phyloP scores from a whole-genome alignment of 768 basidiomycete genomes.

The Strobilomyces dryophilus region DNA sequence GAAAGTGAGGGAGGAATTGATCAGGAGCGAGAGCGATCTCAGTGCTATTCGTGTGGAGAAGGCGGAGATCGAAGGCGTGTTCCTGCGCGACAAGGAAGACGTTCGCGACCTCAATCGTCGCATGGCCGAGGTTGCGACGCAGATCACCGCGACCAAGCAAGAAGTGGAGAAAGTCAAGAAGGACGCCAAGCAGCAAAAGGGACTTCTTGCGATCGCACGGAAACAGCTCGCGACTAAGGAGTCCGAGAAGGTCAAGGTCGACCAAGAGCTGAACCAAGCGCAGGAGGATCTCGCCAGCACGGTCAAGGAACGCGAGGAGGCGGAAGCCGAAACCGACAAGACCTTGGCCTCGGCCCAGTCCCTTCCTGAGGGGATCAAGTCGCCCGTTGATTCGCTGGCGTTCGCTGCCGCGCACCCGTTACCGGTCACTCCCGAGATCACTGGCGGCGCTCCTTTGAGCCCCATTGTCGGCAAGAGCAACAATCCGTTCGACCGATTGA shows the following conservation, averaged over 20 bases:
- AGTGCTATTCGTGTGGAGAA: slow-evolving; percentile 88
- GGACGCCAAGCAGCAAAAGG: slow-evolving; percentile 95
- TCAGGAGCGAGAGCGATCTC: slow-evolving; percentile 87
- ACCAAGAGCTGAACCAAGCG: slow-evolving; percentile 71
- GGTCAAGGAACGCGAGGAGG: slow-evolving; percentile 53
- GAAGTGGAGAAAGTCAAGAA: slow-evolving; percentile 87
- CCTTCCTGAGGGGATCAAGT: slow-evolving; percentile 31
- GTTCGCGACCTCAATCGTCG: slow-evolving; percentile 77
- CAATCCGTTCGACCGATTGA: slow-evolving; percentile 85
- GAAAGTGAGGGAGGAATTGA: slow-evolving; percentile 72
- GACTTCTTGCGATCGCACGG: slow-evolving; percentile 87
- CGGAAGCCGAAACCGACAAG: slow-evolving; percentile 39
- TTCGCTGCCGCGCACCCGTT: slow-evolving; percentile 71
- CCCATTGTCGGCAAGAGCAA: slow-evolving; percentile 61
- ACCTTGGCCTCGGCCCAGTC: slow-evolving; percentile 5
- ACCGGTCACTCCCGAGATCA: slow-evolving; percentile 63
- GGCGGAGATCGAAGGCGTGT: slow-evolving; percentile 80
- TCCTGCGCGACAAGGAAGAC: slow-evolving; percentile 93
- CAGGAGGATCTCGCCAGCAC: slow-evolving; percentile 47
- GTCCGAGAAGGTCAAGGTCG: slow-evolving; percentile 61
- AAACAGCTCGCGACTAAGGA: slow-evolving; percentile 91
- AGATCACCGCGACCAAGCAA: slow-evolving; percentile 64
- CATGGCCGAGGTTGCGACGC: slow-evolving; percentile 76
- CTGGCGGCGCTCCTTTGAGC: slow-evolving; percentile 42
- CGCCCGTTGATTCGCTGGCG: slow-evolving; percentile 44